Base-by-base conservation (phyloP, 495 filamentous ascomycete species). In the Xylaria palmicola region DNA sequence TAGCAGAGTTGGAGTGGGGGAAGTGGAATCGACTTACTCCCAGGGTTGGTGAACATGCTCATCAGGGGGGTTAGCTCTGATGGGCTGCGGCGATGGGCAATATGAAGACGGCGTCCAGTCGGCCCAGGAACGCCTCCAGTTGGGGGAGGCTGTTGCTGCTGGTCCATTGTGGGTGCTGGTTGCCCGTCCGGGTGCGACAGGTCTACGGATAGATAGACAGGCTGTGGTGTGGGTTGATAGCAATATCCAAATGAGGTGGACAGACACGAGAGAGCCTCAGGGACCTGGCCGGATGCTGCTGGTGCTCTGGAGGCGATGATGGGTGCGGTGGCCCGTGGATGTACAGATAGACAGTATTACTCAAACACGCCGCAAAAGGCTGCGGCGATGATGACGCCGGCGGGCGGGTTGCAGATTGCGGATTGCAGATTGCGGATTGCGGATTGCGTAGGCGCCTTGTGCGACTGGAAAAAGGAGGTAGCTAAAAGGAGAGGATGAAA, bases 1-100 rank as follows among this genome's bases (percentile, higher is more conserved):
- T 27, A 27, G 19, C 48, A 20, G 26, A 30, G 36, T n/a, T 20
- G 62, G 6, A 43, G 37, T 54, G 13, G n/a, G 32, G 20, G 55
- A 13, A 45, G 27, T 13, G 29, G 8, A n/a, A n/a, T n/a, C n/a
- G n/a, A 77, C 82, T 79, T 76, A 84, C 81, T 83, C 64, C 77
- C 79, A 34, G 81, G 80, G 45, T 73, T 78, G 57, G 75, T 68
- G 66, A 79, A 89, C 93, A 83, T 93, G 93, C 95, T 96, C 90
- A 98, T 97, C 75, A 98, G 80, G 61, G 95, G 95, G 47, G 94
- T 98, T 70, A 98, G 81, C 83, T 98, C 95, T 62, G 95, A 98
- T 48, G 94, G 94, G 78, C 92, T 98, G 75, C 94, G 86, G 71
- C 94, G 88, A 78, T 98, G 94, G 69, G 95, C 94, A 73, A 98